phyloP scores from a whole-genome alignment of 1,284 basidiomycete species.

The Takashimella koratensis region DNA sequence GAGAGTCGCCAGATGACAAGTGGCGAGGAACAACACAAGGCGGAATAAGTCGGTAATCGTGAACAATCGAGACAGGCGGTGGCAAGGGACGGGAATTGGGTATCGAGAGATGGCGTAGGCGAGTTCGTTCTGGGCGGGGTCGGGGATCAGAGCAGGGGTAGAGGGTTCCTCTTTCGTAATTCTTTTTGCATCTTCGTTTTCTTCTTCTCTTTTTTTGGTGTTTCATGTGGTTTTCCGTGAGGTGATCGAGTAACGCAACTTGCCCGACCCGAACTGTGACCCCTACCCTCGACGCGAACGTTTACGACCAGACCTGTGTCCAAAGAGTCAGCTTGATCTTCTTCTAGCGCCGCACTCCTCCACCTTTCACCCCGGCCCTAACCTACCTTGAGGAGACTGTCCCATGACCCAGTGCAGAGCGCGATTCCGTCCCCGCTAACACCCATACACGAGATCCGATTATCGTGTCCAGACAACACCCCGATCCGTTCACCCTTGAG shows the following conservation, averaged over 20 bases:
- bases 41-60: too few species aligned
- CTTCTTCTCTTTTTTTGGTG: not conserved
- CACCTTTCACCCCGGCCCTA: not conserved
- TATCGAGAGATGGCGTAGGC: too few species aligned
- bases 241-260: not conserved
- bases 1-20: not conserved
- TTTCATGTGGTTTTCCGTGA: not conserved
- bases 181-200: not conserved
- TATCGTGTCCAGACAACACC: conserved; percentile 94
- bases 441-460: conserved; percentile 92
- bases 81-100: too few species aligned
- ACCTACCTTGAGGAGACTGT: conserved; percentile 87
- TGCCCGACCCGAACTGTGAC: not conserved
- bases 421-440: conserved; percentile 96
- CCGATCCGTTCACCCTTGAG: conserved; percentile 97
- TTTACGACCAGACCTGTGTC: conserved; percentile 11
- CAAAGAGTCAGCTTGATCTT: not conserved
- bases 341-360: not conserved
- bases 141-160: not conserved
- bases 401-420: conserved; percentile 97
- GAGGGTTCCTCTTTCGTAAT: not conserved
- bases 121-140: too few species aligned
- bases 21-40: too few species aligned
- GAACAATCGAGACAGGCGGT: too few species aligned
- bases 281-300: not conserved